Percentiles rank a stretch among this genome's conserved stretches.
Evolutionary conservation across 805 yeast genomes (phyloP).

Genomic region (Isabelozyma heimii): DNA sequence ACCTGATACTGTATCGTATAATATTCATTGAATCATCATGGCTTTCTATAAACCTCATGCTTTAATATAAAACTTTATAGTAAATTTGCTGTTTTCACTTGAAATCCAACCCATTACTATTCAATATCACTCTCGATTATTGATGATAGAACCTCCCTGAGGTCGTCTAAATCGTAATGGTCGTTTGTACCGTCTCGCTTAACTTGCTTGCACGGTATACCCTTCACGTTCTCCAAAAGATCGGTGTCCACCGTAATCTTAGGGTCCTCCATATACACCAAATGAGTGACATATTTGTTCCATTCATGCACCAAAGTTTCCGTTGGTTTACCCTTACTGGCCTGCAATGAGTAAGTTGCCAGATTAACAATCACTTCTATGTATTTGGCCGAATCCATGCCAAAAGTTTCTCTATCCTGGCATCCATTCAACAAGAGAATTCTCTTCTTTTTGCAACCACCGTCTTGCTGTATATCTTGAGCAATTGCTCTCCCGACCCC

Average conservation of each 20-base stretch:
- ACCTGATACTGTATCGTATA: too few species aligned
- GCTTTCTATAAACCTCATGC: too few species aligned
- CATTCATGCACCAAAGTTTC: slow-evolving; percentile 22
- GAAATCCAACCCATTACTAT: too few species aligned
- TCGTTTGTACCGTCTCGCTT: slow-evolving; percentile 17
- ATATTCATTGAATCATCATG: too few species aligned
- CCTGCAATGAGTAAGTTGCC: slow-evolving; percentile 48
- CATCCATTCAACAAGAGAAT: slow-evolving; percentile 71
- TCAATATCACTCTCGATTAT: not conserved
- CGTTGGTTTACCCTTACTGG: slow-evolving; percentile 9
- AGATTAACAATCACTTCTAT: slow-evolving; percentile 55
- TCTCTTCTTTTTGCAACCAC: slow-evolving; percentile 30
- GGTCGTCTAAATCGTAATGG: slow-evolving; percentile 42
- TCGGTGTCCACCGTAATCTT: slow-evolving; percentile 50
- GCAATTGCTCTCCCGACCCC: slow-evolving; percentile 69
- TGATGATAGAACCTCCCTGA: slow-evolving; percentile 26
- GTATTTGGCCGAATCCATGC: slow-evolving; percentile 60
- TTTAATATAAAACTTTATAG: too few species aligned
- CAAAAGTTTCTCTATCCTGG: slow-evolving; percentile 75
- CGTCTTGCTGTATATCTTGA: slow-evolving; percentile 8
- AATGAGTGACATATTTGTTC: slow-evolving; percentile 58
- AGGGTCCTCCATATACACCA: slow-evolving; percentile 52
- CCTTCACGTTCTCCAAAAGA: slow-evolving; percentile 31
- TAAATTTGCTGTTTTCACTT: too few species aligned
- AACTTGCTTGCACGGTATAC: slow-evolving; percentile 48